Percentiles rank a stretch among this genome's conserved stretches.
Conservation (phyloP, 495 filamentous ascomycete genomes). For the Oidiodendron maius region DNA sequence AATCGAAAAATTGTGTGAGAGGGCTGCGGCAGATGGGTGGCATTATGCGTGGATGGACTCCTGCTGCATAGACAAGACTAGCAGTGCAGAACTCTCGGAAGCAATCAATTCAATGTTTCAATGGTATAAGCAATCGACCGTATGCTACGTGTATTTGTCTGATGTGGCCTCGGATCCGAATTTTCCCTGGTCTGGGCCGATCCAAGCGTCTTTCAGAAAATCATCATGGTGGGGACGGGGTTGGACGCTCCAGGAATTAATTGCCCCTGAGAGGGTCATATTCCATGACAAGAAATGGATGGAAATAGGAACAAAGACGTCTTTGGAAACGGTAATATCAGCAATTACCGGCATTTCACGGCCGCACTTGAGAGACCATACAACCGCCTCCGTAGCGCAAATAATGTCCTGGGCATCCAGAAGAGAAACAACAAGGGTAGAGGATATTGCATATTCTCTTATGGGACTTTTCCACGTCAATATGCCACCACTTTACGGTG, state of each 20-base stretch:
- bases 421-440: not conserved
- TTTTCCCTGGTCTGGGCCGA: not conserved
- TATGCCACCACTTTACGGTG: not conserved
- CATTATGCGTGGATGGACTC: conserved; percentile 33
- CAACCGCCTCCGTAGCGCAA: not conserved
- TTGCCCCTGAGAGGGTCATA: not conserved
- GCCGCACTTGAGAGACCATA: not conserved
- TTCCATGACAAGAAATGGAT: not conserved
- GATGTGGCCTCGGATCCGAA: not conserved
- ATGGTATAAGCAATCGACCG: not conserved
- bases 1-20: not conserved
- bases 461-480: not conserved
- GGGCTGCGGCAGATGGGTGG: not conserved
- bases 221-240: not conserved
- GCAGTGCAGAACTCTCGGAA: too few relatives aligned
- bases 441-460: not conserved
- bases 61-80: too few relatives aligned
- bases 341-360: not conserved
- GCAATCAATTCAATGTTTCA: too few relatives aligned
- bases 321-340: not conserved
- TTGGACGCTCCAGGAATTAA: not conserved
- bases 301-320: not conserved
- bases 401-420: not conserved
- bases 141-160: not conserved
- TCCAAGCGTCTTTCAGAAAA: not conserved